Percentiles rank a stretch among this genome's conserved stretches.
Evolutionary conservation across 1,139 yeast species (phyloP).

Genomic region (Pneumocystis oryctolagi): DNA sequence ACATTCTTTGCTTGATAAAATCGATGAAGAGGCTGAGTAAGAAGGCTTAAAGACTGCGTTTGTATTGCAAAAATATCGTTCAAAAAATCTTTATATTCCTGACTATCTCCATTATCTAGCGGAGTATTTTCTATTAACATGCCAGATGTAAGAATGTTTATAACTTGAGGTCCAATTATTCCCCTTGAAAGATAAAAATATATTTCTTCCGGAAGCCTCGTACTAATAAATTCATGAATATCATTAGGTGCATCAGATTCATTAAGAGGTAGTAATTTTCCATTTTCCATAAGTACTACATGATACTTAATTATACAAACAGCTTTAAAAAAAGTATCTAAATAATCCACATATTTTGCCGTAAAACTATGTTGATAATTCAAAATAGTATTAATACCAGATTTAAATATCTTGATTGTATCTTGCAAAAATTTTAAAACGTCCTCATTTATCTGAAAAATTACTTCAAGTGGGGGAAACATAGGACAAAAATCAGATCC

Average conservation of each 20-base stretch:
- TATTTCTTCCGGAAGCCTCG: slow-evolving; percentile 74
- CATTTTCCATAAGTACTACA: slow-evolving; percentile 59
- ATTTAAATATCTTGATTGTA: slow-evolving; percentile 32
- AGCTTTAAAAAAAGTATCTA: slow-evolving; percentile 4
- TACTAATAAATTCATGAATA: slow-evolving; percentile 69
- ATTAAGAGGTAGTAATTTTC: slow-evolving; percentile 47
- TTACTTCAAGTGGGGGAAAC: slow-evolving; percentile 34
- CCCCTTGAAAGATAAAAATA: slow-evolving; percentile 75
- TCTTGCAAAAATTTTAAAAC: slow-evolving; percentile 30
- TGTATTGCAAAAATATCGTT: slow-evolving; percentile 35
- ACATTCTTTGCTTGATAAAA: slow-evolving; percentile 71
- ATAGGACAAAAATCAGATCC: slow-evolving; percentile 72
- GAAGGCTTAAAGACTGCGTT: slow-evolving; percentile 48
- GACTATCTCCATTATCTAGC: slow-evolving; percentile 41
- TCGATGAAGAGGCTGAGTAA: slow-evolving; percentile 64
- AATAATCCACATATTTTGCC: slow-evolving; percentile 26
- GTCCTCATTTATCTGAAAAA: slow-evolving; percentile 24
- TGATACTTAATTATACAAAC: slow-evolving; percentile 36
- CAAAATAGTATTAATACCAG: slow-evolving; percentile 26
- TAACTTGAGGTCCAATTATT: slow-evolving; percentile 45
- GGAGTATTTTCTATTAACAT: slow-evolving; percentile 52
- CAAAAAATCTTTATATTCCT: slow-evolving; percentile 41
- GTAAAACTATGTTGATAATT: slow-evolving; percentile 31
- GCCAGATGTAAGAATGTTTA: slow-evolving; percentile 58
- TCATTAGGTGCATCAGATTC: slow-evolving; percentile 48